A percentile compares a stretch with the other conserved stretches of the same genome.
phyloP scores from a whole-genome alignment of 2,329 filamentous ascomycete species.

The Calycina marina region DNA sequence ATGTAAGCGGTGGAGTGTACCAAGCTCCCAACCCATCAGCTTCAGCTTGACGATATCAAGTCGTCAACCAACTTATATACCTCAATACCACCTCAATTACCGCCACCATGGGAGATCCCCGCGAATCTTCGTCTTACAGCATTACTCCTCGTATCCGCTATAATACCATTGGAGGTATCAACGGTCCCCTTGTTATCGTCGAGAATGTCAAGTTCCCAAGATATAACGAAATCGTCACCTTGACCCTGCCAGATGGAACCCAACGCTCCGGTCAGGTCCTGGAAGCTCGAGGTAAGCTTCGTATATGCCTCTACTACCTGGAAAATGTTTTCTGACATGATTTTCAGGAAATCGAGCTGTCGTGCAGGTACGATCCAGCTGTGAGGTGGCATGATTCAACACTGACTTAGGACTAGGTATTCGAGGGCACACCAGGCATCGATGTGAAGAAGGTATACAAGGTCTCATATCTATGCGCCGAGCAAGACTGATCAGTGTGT shows the following conservation, averaged over 20 bases:
- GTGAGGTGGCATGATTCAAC: background rate
- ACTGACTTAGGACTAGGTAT: slow-evolving; percentile 49
- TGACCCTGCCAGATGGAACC: slow-evolving; percentile 91
- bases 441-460: slow-evolving; percentile 84
- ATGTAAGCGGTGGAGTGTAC: too few species aligned
- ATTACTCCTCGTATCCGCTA: slow-evolving; percentile 69
- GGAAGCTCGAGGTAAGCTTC: slow-evolving; percentile 72
- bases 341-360: slow-evolving; percentile 71
- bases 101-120: slow-evolving; percentile 22
- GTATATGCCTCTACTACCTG: slow-evolving; percentile 6
- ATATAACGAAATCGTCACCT: slow-evolving; percentile 94
- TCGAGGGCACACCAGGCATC: slow-evolving; percentile 92
- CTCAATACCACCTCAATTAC: background rate
- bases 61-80: slow-evolving; percentile 1
- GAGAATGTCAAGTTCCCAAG: slow-evolving; percentile 98
- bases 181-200: slow-evolving; percentile 92
- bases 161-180: slow-evolving; percentile 97
- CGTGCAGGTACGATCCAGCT: slow-evolving; percentile 60
- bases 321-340: background rate
- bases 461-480: background rate
- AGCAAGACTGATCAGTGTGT: slow-evolving; percentile 10
- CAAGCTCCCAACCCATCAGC: too few species aligned
- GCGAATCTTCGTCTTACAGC: slow-evolving; percentile 24
- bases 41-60: slow-evolving; percentile 1
- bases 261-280: slow-evolving; percentile 90